These are phyloP conservation scores for Paramecium pentaurelia DNA, from an alignment of 73 alveolate genomes.

Conservation along the genomic window DNA sequence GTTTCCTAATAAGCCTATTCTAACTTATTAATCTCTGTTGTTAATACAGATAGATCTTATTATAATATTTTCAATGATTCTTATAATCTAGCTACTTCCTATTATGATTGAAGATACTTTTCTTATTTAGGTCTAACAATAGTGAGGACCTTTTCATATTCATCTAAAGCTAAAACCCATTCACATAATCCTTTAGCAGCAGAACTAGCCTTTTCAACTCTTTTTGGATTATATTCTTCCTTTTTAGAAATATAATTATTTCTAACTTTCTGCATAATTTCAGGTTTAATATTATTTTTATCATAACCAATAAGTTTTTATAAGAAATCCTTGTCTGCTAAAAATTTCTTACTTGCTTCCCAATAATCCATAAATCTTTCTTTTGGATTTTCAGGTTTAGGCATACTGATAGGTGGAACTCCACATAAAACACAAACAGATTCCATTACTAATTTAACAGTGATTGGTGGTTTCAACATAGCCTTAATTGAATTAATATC, in stretches of 20 bases:
- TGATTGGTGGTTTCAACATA: slow-evolving; percentile 85
- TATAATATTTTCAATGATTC: slow-evolving; percentile 74
- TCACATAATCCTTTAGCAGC: slow-evolving; percentile 82
- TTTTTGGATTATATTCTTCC: slow-evolving; percentile 67
- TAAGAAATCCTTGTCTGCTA: slow-evolving; percentile 81
- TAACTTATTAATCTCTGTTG: slow-evolving; percentile 68
- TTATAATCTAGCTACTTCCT: slow-evolving; percentile 73
- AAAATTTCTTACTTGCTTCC: slow-evolving; percentile 76
- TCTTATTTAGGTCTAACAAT: slow-evolving; percentile 71
- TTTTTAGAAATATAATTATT: slow-evolving; percentile 43
- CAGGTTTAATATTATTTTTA: slow-evolving; percentile 82
- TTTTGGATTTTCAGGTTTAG: slow-evolving; percentile 52
- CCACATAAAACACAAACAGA: slow-evolving; percentile 70
- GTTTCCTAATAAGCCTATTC: slow-evolving; percentile 68
- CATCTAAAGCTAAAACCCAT: slow-evolving; percentile 78
- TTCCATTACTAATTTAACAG: slow-evolving; percentile 69
- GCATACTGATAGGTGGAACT: slow-evolving; percentile 47
- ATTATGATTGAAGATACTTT: slow-evolving; percentile 75
- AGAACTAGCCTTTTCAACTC: slow-evolving; percentile 74
- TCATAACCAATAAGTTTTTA: slow-evolving; percentile 70
- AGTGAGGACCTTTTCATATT: slow-evolving; percentile 74
- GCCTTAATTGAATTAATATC: slow-evolving; percentile 86
- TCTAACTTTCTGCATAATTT: slow-evolving; percentile 72
- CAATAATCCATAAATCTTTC: slow-evolving; percentile 63
- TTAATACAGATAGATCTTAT: slow-evolving; percentile 59